phyloP scores from a whole-genome alignment of 2,329 filamentous ascomycete genomes.

The Monilinia vaccinii-corymbosi region DNA sequence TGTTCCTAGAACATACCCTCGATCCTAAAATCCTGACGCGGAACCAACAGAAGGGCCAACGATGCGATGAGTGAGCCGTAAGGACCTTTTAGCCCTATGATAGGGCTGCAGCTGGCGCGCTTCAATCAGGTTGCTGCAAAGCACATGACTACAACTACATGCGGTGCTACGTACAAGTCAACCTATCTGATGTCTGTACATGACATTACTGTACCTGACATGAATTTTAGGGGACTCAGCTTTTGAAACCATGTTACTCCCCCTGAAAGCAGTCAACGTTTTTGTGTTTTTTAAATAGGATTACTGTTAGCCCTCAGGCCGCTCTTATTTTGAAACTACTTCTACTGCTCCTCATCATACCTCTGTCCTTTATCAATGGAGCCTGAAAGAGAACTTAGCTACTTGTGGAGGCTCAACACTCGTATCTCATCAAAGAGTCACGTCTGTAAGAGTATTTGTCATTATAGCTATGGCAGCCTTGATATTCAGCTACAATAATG shows the following conservation, averaged over 20 bases:
- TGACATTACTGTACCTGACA: neutral
- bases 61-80: neutral
- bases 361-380: neutral
- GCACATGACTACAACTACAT: neutral
- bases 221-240: neutral
- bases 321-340: neutral
- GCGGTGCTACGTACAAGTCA: neutral
- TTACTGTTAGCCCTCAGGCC: neutral
- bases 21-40: neutral
- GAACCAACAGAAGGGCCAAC: neutral
- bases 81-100: neutral
- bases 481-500: slow-evolving; percentile 7
- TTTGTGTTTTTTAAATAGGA: neutral
- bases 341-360: neutral
- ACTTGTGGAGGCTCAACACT: slow-evolving; percentile 3
- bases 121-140: neutral
- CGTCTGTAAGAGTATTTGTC: neutral
- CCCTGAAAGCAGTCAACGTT: neutral
- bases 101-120: slow-evolving; percentile 7
- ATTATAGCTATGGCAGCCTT: slow-evolving; percentile 1
- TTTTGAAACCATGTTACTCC: neutral
- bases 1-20: neutral
- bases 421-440: slow-evolving; percentile 5
- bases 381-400: neutral
- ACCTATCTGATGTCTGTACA: neutral